These are phyloP conservation scores for Citrus australasica DNA, from an alignment of 345 rosid genomes.

Conservation along the genomic window DNA sequence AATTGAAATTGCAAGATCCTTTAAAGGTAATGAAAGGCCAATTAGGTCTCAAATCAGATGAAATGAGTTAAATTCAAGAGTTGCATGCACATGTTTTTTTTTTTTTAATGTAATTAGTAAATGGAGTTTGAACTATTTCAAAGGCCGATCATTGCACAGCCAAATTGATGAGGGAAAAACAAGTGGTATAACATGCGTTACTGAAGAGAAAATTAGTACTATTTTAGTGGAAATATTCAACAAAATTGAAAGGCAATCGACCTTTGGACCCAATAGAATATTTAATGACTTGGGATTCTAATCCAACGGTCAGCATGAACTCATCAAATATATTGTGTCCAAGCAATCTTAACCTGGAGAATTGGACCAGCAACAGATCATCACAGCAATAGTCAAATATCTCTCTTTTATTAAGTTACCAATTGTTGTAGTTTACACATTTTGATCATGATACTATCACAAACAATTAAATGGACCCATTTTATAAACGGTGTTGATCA, in stretches of 20 bases:
- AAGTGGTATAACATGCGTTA: not conserved
- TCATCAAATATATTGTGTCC: not conserved
- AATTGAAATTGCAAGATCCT: not conserved
- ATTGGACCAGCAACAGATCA: not conserved
- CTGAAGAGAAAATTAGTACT: not conserved
- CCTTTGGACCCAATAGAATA: too few relatives aligned
- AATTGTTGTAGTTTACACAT: not conserved
- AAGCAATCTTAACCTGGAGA: not conserved
- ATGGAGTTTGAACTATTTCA: not conserved
- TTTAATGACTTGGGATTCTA: not conserved
- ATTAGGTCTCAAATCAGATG: not conserved
- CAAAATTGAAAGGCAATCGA: too few relatives aligned
- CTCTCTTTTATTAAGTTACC: not conserved
- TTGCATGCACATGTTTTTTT: too few relatives aligned
- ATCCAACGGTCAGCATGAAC: slow-evolving; percentile 7
- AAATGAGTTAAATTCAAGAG: not conserved
- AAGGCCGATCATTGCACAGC: not conserved
- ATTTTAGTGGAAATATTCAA: not conserved
- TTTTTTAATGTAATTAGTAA: too few relatives aligned
- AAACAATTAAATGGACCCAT: too few relatives aligned
- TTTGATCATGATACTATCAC: not conserved
- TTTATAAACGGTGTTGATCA: too few relatives aligned
- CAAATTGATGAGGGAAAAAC: not conserved
- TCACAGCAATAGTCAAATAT: not conserved
- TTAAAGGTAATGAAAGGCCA: not conserved